phyloP scores from a whole-genome alignment of 148 eudicot species.

The Rhododendron mucronatum region DNA sequence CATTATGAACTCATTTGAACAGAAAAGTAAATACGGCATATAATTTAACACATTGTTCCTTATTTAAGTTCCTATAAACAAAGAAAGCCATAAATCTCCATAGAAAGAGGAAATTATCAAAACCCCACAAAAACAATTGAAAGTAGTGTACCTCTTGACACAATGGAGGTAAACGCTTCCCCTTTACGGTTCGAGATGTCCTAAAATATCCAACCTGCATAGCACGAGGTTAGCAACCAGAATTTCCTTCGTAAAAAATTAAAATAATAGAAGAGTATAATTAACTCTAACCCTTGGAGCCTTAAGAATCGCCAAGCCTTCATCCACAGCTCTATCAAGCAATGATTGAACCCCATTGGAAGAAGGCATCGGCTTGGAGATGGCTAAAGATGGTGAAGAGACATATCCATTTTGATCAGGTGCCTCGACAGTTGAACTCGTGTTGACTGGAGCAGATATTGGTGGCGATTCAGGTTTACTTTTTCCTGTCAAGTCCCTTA shows the following conservation, averaged over 20 bases:
- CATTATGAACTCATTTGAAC: background rate
- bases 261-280: background rate
- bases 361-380: slow-evolving; percentile 37
- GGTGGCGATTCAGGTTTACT: slow-evolving; percentile 32
- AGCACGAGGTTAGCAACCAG: slow-evolving; percentile 1
- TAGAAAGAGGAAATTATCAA: background rate
- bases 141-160: slow-evolving; percentile 69
- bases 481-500: slow-evolving; percentile 46
- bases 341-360: slow-evolving; percentile 33
- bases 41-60: background rate
- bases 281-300: slow-evolving; percentile 67
- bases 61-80: background rate
- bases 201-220: slow-evolving; percentile 87
- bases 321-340: slow-evolving; percentile 67
- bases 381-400: slow-evolving; percentile 61
- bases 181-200: slow-evolving; percentile 79
- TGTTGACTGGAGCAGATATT: slow-evolving; percentile 39
- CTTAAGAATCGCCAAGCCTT: slow-evolving; percentile 61
- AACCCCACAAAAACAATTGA: background rate
- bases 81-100: background rate
- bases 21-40: background rate
- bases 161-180: slow-evolving; percentile 74
- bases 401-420: slow-evolving; percentile 51
- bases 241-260: background rate
- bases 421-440: slow-evolving; percentile 27